Percentiles rank a stretch among this genome's conserved stretches.
Evolutionary conservation across 2,329 filamentous ascomycete species (phyloP).

Genomic region (Cylindrodendrum hubeiense): DNA sequence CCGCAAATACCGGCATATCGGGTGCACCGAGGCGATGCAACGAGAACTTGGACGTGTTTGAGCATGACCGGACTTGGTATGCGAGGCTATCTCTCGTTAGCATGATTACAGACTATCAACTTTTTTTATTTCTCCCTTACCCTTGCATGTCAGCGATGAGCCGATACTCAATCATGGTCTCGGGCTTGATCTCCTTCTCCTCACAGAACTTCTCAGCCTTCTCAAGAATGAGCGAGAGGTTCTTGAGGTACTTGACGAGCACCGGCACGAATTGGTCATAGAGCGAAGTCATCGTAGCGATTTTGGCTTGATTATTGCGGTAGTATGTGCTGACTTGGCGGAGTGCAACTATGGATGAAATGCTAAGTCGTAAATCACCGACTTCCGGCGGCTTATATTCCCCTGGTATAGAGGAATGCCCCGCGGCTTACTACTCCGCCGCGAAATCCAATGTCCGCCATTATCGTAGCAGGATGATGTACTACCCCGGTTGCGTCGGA

Average conservation of each 20-base stretch:
- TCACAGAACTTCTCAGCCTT: slow-evolving; percentile 35
- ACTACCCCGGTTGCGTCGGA: neutral
- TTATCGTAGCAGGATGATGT: neutral
- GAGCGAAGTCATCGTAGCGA: slow-evolving; percentile 36
- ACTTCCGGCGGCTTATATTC: neutral
- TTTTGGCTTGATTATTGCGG: neutral
- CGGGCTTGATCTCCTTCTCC: slow-evolving; percentile 37
- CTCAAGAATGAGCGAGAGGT: slow-evolving; percentile 39
- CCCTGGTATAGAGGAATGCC: neutral
- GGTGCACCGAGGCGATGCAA: slow-evolving; percentile 33
- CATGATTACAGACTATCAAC: neutral
- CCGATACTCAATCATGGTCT: slow-evolving; percentile 34
- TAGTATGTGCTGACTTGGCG: neutral
- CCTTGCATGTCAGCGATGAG: slow-evolving; percentile 40
- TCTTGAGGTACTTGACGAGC: slow-evolving; percentile 45
- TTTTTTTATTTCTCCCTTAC: neutral
- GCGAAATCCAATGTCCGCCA: neutral
- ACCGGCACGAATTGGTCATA: slow-evolving; percentile 44
- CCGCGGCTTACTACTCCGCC: neutral
- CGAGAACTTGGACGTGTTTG: slow-evolving; percentile 41
- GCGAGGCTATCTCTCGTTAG: slow-evolving; percentile 23
- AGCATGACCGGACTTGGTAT: slow-evolving; percentile 42
- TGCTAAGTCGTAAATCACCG: neutral
- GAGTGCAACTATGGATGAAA: neutral
- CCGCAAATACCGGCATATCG: slow-evolving; percentile 31